Evolutionary conservation across 306 rosid genomes (phyloP), one percentile per base, ranked within the genome.

Genomic region (Arachis hypogaea): DNA sequence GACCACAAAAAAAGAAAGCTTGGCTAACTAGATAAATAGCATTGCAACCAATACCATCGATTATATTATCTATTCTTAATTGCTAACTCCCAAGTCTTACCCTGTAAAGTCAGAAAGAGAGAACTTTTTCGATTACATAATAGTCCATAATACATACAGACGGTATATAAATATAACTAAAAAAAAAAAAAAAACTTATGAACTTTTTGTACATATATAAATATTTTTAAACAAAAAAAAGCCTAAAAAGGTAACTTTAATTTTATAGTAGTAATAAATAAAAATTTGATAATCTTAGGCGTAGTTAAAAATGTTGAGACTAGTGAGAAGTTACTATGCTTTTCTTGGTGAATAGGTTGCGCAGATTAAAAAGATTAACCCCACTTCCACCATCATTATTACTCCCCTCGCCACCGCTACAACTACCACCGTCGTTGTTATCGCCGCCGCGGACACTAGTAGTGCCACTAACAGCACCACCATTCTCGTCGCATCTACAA

Each of bases 331-430:
- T 80, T 78, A 90, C 77, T 83, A 80, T 73, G 81, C 87, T 83
- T 76, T 92, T 94, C 80, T 87, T 92, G 36, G 81, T 66, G 80
- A 94, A 94, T 69, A 94, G 87, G 84, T 84, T 88, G 69, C 93
- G 89, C 76, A 94, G 85, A 69, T 86, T 90, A 77, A 92, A 92
- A 63, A 85, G 69, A 81, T 92, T 94, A 66, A 80, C 85, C 63
- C 90, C 87, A 66, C 77, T 78, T 63, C 81, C 86, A 0, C 74
- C 86, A n/a, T 63, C 78, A 59, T 77, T 59, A 41, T 77, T 58
- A 30, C 43, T 74, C 11, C 63, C 86, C 22, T 54, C 66, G 22
- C 68, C 56, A 4, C 61, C 68, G 2, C 77, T 82, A 5, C 78
- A 68, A 9, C 50, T 10, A 45, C 50, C 50, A 5, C 8, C 11